phyloP scores from a whole-genome alignment of 495 filamentous ascomycete species.

The Sabuloglossum arenarium region DNA sequence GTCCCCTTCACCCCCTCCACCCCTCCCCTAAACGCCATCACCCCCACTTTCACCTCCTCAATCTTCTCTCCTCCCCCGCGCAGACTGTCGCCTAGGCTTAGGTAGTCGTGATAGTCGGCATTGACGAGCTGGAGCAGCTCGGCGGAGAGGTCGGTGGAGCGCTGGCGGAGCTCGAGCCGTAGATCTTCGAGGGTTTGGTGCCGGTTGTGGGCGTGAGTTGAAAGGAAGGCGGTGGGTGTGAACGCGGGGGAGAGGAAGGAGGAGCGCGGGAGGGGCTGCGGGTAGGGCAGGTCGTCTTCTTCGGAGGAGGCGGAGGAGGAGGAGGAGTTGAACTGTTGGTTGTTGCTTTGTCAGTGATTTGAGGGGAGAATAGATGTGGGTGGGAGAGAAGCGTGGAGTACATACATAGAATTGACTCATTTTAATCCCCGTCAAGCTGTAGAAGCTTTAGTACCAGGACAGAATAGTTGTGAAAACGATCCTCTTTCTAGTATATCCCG shows the following conservation, averaged over 20 bases:
- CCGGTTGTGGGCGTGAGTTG: conserved; percentile 48
- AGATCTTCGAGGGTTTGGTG: conserved; percentile 95
- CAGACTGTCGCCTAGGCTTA: conserved; percentile 61
- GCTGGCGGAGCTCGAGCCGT: conserved; percentile 58
- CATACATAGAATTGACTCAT: conserved; percentile 26
- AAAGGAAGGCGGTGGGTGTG: conserved; percentile 62
- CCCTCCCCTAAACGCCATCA: conserved; percentile 67
- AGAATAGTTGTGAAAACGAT: no score
- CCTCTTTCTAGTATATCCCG: not conserved
- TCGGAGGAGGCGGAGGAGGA: not conserved
- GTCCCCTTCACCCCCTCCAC: conserved; percentile 35
- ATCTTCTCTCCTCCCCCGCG: conserved; percentile 78
- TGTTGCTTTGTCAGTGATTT: conserved; percentile 1
- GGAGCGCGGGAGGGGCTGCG: conserved; percentile 34
- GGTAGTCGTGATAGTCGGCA: conserved; percentile 75
- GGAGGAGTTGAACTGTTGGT: not conserved
- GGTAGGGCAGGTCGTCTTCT: not conserved
- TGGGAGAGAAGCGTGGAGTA: not conserved
- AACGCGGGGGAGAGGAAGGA: conserved; percentile 67
- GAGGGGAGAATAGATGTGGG: not conserved
- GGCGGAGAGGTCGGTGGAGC: conserved; percentile 50
- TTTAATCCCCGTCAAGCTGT: not conserved
- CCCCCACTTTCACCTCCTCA: conserved; percentile 73
- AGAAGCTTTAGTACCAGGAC: no score
- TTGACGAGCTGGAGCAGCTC: conserved; percentile 91